Evolutionary conservation across 768 basidiomycete genomes (phyloP).

Genomic region (Lactarius quietus): DNA sequence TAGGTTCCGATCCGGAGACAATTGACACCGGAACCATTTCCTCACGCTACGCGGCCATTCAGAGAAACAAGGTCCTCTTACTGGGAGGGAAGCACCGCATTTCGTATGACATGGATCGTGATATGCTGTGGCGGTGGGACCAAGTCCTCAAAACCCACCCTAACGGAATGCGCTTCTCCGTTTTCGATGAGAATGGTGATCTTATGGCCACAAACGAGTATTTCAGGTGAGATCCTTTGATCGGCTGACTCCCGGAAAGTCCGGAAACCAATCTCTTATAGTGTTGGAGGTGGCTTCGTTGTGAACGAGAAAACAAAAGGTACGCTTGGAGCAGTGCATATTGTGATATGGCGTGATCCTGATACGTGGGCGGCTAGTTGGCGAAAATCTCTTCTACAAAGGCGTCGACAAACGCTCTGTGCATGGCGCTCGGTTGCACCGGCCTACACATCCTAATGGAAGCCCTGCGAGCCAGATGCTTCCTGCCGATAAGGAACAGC

Average conservation of each 20-base stretch:
- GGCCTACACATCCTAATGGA: conserved; percentile 41
- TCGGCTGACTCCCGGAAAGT: neutral
- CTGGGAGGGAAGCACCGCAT: conserved; percentile 76
- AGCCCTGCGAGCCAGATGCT: neutral
- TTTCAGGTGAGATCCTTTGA: conserved; percentile 51
- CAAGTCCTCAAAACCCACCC: conserved; percentile 86
- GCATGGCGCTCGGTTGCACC: conserved; percentile 74
- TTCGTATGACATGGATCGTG: conserved; percentile 79
- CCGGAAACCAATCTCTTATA: conserved; percentile 26
- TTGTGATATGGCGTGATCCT: neutral
- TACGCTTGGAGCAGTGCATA: conserved; percentile 28
- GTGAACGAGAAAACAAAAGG: conserved; percentile 94
- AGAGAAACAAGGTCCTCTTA: conserved; percentile 58
- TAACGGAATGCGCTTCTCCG: conserved; percentile 92
- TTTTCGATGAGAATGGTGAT: conserved; percentile 76
- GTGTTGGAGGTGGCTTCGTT: conserved; percentile 92
- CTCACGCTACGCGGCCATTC: conserved; percentile 67
- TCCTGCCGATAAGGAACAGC: conserved; percentile 45
- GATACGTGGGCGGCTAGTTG: conserved; percentile 46
- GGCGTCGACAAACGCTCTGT: conserved; percentile 80
- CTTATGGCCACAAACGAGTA: conserved; percentile 94
- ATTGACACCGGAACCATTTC: conserved; percentile 85
- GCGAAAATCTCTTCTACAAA: conserved; percentile 95
- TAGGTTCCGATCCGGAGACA: conserved; percentile 87
- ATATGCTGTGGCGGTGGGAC: conserved; percentile 93